These are phyloP conservation scores for Ilex aquifolium DNA, from an alignment of 257 asterid species.

Conservation along the genomic window DNA sequence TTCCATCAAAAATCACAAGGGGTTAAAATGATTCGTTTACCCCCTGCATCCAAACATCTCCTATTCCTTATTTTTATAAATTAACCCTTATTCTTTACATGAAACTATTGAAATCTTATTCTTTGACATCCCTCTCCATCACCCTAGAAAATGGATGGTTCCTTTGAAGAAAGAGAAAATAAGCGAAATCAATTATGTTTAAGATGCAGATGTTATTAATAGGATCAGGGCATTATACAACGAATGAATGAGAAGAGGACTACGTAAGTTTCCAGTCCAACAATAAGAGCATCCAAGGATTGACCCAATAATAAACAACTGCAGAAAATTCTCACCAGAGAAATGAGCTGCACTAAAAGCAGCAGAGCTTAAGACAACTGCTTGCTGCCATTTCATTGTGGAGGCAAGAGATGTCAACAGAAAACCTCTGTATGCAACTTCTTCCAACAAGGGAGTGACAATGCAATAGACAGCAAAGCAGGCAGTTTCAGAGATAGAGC, in stretches of 20 bases:
- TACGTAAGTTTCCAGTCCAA: slow-evolving; percentile 72
- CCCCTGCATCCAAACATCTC: no score
- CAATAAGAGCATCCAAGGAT: slow-evolving; percentile 75
- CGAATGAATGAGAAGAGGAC: slow-evolving; percentile 59
- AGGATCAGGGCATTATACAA: slow-evolving; percentile 67
- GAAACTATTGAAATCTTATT: no score
- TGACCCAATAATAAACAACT: slow-evolving; percentile 49
- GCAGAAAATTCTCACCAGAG: slow-evolving; percentile 70
- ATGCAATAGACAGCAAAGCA: slow-evolving; percentile 50
- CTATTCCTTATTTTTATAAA: no score
- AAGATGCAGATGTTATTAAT: slow-evolving; percentile 23
- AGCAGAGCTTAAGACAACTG: slow-evolving; percentile 57
- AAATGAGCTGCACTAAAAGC: slow-evolving; percentile 76
- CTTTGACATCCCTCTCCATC: no score
- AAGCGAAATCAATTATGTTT: no score
- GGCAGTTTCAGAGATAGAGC: slow-evolving; percentile 41
- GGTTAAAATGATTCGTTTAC: no score
- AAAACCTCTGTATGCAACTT: slow-evolving; percentile 74
- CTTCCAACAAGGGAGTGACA: slow-evolving; percentile 79
- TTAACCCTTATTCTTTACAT: no score
- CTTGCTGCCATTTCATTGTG: slow-evolving; percentile 66
- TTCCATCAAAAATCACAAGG: no score
- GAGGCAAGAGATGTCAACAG: slow-evolving; percentile 63
- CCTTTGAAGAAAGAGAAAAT: no score
- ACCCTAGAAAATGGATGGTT: no score